Conservation (phyloP, 2,329 filamentous ascomycete genomes). For the Penicillium sclerotiorum region DNA sequence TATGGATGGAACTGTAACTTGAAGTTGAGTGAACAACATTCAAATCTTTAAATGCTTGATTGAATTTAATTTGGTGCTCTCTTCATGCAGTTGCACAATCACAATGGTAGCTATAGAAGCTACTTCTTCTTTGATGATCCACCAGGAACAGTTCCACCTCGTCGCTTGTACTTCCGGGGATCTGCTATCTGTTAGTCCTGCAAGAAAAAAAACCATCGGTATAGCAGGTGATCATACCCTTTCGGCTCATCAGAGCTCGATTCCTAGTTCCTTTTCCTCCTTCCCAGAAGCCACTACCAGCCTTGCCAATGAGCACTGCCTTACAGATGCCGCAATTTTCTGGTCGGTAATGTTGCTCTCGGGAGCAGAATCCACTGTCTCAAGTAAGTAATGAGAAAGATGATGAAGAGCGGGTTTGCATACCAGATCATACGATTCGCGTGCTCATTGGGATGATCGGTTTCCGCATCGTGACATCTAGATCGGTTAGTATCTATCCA, state of each 20-base stretch:
- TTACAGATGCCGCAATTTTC: slow-evolving; percentile 77
- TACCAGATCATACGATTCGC: slow-evolving; percentile 80
- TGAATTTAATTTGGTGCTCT: too few species aligned
- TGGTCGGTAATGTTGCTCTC: slow-evolving; percentile 77
- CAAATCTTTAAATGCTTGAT: too few species aligned
- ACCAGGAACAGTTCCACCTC: slow-evolving; percentile 47
- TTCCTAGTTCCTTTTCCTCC: slow-evolving; percentile 82
- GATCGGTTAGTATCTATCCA: slow-evolving; percentile 4
- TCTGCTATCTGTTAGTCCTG: slow-evolving; percentile 46
- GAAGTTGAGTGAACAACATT: too few species aligned
- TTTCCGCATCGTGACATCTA: slow-evolving; percentile 72
- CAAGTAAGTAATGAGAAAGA: background rate
- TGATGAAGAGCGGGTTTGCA: slow-evolving; percentile 9
- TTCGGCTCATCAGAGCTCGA: slow-evolving; percentile 69
- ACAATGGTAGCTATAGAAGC: too few species aligned
- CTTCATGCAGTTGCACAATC: too few species aligned
- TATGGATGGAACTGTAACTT: too few species aligned
- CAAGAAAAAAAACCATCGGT: background rate
- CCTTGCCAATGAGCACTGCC: slow-evolving; percentile 68
- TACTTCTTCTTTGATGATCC: slow-evolving; percentile 36
- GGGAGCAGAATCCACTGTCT: slow-evolving; percentile 67
- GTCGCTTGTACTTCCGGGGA: slow-evolving; percentile 70
- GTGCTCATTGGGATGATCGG: slow-evolving; percentile 76
- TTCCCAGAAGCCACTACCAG: slow-evolving; percentile 77
- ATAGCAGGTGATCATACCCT: slow-evolving; percentile 49